These are phyloP conservation scores for Aspergillus oerlinghausenensis DNA, from an alignment of 2,329 filamentous ascomycete species.

Conservation along the genomic window DNA sequence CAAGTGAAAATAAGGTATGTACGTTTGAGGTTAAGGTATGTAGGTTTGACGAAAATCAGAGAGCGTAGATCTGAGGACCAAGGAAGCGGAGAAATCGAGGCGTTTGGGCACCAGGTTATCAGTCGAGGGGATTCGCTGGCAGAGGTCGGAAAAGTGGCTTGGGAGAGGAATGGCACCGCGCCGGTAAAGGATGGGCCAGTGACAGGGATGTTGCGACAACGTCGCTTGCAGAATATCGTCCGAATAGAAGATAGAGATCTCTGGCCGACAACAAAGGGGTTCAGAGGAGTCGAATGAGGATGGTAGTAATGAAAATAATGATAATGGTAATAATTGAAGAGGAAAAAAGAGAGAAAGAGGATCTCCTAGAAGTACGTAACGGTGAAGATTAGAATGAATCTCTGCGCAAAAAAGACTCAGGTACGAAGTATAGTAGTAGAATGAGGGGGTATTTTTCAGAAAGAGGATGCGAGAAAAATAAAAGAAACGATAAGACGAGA, in stretches of 20 bases:
- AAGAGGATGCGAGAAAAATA: neutral
- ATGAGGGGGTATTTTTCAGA: neutral
- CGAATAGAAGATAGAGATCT: neutral
- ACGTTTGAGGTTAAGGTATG: slow-evolving; percentile 1
- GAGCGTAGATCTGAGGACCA: slow-evolving; percentile 18
- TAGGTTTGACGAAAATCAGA: slow-evolving; percentile 11
- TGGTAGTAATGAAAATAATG: neutral
- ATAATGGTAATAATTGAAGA: neutral
- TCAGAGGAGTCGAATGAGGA: neutral
- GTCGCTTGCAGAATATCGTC: slow-evolving; percentile 16
- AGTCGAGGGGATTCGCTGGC: slow-evolving; percentile 27
- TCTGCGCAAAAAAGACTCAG: neutral
- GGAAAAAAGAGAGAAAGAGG: neutral
- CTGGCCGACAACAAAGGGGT: slow-evolving; percentile 3
- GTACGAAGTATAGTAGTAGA: neutral
- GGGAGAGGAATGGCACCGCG: slow-evolving; percentile 15
- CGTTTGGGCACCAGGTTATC: slow-evolving; percentile 33
- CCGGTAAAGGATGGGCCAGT: slow-evolving; percentile 26
- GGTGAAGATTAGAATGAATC: neutral
- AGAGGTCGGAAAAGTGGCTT: slow-evolving; percentile 25
- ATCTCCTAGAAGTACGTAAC: neutral
- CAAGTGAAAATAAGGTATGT: slow-evolving; percentile 8
- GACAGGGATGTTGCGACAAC: slow-evolving; percentile 30
- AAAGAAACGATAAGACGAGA: slow-evolving; percentile 2
- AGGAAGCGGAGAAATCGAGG: slow-evolving; percentile 28